Conservation (phyloP, 2,329 filamentous ascomycete genomes). For the Aspergillus cejpii region DNA sequence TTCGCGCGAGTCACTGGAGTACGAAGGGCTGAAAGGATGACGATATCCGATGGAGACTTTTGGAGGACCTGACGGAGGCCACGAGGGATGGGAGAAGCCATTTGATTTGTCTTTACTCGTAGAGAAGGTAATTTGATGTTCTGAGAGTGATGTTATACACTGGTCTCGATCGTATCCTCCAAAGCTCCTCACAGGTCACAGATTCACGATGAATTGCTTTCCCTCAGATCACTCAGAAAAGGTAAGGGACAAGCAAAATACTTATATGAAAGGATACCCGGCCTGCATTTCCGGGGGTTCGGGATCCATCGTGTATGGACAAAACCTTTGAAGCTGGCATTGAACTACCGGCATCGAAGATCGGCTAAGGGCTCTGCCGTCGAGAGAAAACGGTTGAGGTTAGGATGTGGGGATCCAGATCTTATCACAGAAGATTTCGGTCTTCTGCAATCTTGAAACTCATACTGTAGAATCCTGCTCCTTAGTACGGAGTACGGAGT, state of each 20-base stretch:
- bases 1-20: slow-evolving; percentile 79
- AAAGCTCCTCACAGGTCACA: neutral
- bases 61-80: slow-evolving; percentile 69
- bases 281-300: slow-evolving; percentile 39
- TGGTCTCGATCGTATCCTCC: no score
- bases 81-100: slow-evolving; percentile 49
- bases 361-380: slow-evolving; percentile 36
- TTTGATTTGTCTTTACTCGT: no score
- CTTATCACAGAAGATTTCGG: neutral
- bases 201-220: neutral
- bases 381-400: slow-evolving; percentile 1
- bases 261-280: slow-evolving; percentile 22
- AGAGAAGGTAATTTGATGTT: no score
- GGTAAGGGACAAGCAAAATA: slow-evolving; percentile 4
- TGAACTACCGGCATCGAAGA: slow-evolving; percentile 28
- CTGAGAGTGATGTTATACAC: no score
- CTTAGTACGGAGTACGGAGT: no score
- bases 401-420: neutral
- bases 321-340: slow-evolving; percentile 19
- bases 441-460: no score
- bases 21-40: slow-evolving; percentile 83
- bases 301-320: slow-evolving; percentile 17
- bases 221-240: slow-evolving; percentile 2
- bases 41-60: slow-evolving; percentile 73
- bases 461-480: neutral